Conservation (phyloP, 2,329 filamentous ascomycete species). For the Arachnomyces sp. region DNA sequence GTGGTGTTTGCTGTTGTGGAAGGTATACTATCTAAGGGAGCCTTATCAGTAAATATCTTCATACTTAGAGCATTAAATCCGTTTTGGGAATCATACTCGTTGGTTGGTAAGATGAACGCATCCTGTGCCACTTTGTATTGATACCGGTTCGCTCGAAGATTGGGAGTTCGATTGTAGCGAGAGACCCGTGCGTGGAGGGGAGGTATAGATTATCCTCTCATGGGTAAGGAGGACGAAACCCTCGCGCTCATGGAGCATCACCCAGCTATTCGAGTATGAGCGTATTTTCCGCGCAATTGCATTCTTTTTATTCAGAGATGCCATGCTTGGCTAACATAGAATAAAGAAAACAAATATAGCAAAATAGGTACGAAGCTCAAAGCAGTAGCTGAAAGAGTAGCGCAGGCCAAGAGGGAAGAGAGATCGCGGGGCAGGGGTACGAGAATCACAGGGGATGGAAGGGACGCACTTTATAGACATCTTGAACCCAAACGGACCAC, state of each 20-base stretch:
- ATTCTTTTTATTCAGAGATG: conserved; percentile 8
- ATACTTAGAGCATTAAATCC: not conserved
- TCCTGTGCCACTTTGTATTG: conserved; percentile 65
- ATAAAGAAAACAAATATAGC: not conserved
- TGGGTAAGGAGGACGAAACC: conserved; percentile 77
- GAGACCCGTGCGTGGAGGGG: conserved; percentile 68
- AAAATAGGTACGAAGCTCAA: not conserved
- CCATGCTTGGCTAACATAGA: not conserved
- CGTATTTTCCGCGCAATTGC: conserved; percentile 13
- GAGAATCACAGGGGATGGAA: conserved; percentile 5
- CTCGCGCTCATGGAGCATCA: conserved; percentile 69
- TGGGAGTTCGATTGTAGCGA: conserved; percentile 63
- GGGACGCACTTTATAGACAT: conserved; percentile 36
- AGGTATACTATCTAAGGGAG: conserved; percentile 70
- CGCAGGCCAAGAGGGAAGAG: not conserved
- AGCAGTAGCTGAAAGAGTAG: too few relatives aligned
- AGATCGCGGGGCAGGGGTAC: not conserved
- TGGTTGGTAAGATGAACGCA: conserved; percentile 76
- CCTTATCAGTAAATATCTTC: conserved; percentile 4
- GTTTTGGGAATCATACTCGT: conserved; percentile 51
- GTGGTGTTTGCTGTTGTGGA: conserved; percentile 56
- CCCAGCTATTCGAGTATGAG: conserved; percentile 55
- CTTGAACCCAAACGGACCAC: conserved; percentile 12
- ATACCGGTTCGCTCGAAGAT: conserved; percentile 54
- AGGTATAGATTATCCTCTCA: conserved; percentile 73